Evolutionary conservation across 2,329 filamentous ascomycete species (phyloP), one percentile per base, ranked within the genome.

Genomic region (Gremmenia infestans): DNA sequence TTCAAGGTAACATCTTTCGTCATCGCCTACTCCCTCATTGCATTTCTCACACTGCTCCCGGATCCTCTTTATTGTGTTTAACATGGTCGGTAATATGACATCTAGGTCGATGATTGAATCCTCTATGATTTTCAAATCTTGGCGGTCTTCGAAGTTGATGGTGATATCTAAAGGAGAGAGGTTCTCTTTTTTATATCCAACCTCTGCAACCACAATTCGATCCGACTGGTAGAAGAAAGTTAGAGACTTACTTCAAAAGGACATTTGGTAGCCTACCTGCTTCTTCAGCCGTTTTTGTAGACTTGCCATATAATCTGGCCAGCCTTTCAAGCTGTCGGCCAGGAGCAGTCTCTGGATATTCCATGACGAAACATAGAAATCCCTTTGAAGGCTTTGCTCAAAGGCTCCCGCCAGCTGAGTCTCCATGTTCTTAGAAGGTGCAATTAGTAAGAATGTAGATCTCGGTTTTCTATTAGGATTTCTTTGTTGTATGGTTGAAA

Each of bases 101-200:
- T 58, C 37, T 17, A 65, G 49, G 47, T 66, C 63, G 12, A 62
- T 28, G 15, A 66, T 48, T n/a, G 22, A 47, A 42, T 66, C 62
- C 39, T 66, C 59, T 4, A 62, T 36, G 2, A 58, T 35, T 25
- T 64, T 64, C n/a, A 66, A 17, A 8, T 56, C 42, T 49, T 66
- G 62, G n/a, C 61, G 51, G 36, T 60, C 56, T 8, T 47, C 53
- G 37, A 63, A 65, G 4, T 50, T 58, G 23, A 65, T 60, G 7
- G 45, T 43, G 39, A 62, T 55, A 17, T 63, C 48, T 28, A 60
- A 19, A n/a, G 56, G 53, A 17, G 52, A 50, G 8, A 61, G 28
- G 47, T 53, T 61, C 32, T 51, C 58, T 43, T 51, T 60, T 6
- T 61, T 42, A 3, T n/a, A 19, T 12, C 54, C 50, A 7, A 61